These are phyloP conservation scores for Pterulicium gracile DNA, from an alignment of 1,284 basidiomycete species.

Conservation along the genomic window DNA sequence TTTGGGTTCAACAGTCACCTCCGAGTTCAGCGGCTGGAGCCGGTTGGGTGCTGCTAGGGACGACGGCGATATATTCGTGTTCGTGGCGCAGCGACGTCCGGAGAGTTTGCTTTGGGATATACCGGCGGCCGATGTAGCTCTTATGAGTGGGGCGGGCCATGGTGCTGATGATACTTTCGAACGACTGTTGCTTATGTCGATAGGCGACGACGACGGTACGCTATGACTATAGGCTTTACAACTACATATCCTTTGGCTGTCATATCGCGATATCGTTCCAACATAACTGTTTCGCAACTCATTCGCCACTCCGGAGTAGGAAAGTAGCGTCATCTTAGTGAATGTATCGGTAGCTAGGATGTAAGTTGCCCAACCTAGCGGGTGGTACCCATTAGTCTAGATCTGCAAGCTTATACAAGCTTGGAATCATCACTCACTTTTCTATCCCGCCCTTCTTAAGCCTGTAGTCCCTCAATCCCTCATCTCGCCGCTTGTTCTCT, in stretches of 20 bases:
- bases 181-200: slow-evolving; percentile 46
- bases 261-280: no score
- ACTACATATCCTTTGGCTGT: no score
- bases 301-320: no score
- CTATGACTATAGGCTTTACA: not conserved
- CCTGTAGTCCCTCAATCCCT: slow-evolving; percentile 9
- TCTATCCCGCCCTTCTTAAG: slow-evolving; percentile 3
- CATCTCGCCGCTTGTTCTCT: slow-evolving; percentile 9
- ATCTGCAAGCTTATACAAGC: not conserved
- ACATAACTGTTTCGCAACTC: no score
- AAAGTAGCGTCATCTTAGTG: no score
- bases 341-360: slow-evolving; percentile 2
- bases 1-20: no score
- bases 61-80: slow-evolving; percentile 45
- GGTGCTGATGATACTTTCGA: slow-evolving; percentile 63
- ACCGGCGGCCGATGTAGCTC: slow-evolving; percentile 38
- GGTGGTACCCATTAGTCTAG: not conserved
- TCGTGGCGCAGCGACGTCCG: slow-evolving; percentile 43
- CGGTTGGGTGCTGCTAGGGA: slow-evolving; percentile 7
- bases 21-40: not conserved
- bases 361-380: not conserved
- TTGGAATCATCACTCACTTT: slow-evolving; percentile 1
- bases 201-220: slow-evolving; percentile 15
- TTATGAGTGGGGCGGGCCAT: slow-evolving; percentile 47
- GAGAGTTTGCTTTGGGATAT: slow-evolving; percentile 46